Conservation (phyloP, 495 filamentous ascomycete species). For the Trichoderma parareesei region DNA sequence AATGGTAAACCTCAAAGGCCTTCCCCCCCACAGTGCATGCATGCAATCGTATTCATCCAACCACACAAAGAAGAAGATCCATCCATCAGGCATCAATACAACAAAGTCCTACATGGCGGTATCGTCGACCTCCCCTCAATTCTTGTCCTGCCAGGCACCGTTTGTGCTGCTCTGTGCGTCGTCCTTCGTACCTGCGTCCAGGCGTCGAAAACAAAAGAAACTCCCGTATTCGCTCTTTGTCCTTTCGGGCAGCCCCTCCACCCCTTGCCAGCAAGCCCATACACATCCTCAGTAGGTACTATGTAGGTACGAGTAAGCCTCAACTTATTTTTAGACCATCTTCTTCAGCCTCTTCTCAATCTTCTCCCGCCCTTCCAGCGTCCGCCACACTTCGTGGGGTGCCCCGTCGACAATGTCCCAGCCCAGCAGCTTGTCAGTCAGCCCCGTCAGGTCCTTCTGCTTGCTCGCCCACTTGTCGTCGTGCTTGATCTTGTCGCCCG, state of each 20-base stretch:
- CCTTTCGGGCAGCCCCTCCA: background rate
- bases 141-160: too few relatives aligned
- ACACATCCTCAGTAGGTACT: too few relatives aligned
- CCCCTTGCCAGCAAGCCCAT: background rate
- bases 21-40: too few relatives aligned
- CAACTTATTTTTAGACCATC: slow-evolving; percentile 36
- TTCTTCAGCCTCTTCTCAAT: slow-evolving; percentile 46
- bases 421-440: slow-evolving; percentile 65
- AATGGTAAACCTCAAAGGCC: too few relatives aligned
- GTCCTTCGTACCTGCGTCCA: too few relatives aligned
- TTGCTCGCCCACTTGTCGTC: slow-evolving; percentile 66
- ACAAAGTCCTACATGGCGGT: too few relatives aligned
- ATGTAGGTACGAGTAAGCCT: background rate
- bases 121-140: too few relatives aligned
- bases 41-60: too few relatives aligned
- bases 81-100: too few relatives aligned
- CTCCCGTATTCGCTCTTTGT: background rate
- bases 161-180: too few relatives aligned
- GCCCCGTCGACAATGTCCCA: slow-evolving; percentile 86
- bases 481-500: slow-evolving; percentile 46
- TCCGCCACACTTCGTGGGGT: slow-evolving; percentile 80
- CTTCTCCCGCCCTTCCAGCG: slow-evolving; percentile 53
- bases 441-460: slow-evolving; percentile 71
- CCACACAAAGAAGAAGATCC: too few relatives aligned
- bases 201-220: background rate